Base-by-base conservation (phyloP, 169 alveolate genomes). In the Plasmodium relictum region DNA sequence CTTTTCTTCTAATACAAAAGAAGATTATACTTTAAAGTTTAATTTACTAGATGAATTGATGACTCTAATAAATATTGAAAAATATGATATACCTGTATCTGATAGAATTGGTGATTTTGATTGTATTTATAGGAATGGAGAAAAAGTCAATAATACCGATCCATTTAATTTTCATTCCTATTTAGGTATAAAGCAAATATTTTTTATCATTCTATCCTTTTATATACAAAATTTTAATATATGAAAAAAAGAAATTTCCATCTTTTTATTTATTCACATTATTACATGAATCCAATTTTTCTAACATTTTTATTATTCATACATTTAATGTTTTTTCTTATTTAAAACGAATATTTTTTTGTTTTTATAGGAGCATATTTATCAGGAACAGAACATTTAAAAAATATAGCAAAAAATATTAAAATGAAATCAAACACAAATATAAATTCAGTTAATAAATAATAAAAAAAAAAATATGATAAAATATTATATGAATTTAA, bases 21-120 rank as follows among this genome's bases (percentile, higher is more conserved):
- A 88, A 12, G 99, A 98, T 88, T 96, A 94, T 90, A 95, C 95
- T 44, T 92, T 97, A 78, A 98, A 98, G 80, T 78, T 94, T 39
- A 96, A 94, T 71, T 78, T 98, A 88, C 93, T 97, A 0, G 98
- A 97, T 88, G 99, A 98, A 92, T 93, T 95, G 4, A 95, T 96
- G 92, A 95, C 98, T 1, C 93, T 96, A 24, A 91, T 97, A 0
- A 98, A 97, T 83, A 83, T 97, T 62, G 99, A 98, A 85, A 96
- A 95, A 73, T 91, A 93, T 80, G 76, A 66, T 70, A 72, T 73
- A 7, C 72, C 73, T 16, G 65, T 52, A 16, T 18, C 58, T 24
- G 80, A 86, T 41, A 7, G 93, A 9, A 24, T 78, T 48, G 89
- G 89, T 6, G 89, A 78, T 39, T 78, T 78, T n/a, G 89, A 78